phyloP scores from a whole-genome alignment of 108 stramenopile species.

The Parietichytrium sp. region DNA sequence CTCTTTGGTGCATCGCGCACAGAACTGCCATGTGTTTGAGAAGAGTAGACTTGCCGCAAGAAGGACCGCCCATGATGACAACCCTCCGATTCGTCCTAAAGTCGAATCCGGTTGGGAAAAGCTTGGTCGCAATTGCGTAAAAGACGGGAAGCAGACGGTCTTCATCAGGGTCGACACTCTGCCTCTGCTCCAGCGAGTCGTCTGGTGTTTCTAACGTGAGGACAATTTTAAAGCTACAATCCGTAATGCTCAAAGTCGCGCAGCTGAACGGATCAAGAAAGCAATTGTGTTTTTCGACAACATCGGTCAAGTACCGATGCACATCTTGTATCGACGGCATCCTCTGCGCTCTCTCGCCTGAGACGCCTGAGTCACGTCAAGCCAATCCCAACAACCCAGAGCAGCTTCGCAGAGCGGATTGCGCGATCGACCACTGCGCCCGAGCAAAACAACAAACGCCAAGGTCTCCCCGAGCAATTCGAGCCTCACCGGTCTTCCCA shows the following conservation, averaged over 20 bases:
- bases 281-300: background rate
- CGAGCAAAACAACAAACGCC: too few relatives aligned
- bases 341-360: too few relatives aligned
- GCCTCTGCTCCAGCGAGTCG: background rate
- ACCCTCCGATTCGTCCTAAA: background rate
- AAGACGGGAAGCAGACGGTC: constrained; percentile 19
- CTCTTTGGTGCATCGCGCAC: constrained; percentile 8
- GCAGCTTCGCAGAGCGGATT: too few relatives aligned
- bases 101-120: constrained; percentile 17
- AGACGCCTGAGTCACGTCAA: too few relatives aligned
- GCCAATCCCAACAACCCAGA: too few relatives aligned
- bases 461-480: too few relatives aligned
- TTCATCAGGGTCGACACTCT: background rate
- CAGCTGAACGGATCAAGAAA: constrained; percentile 15
- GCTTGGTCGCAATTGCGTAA: background rate
- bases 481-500: too few relatives aligned
- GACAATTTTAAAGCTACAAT: background rate
- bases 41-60: constrained; percentile 16
- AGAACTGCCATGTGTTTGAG: constrained; percentile 29
- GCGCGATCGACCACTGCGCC: too few relatives aligned
- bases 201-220: background rate
- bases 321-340: too few relatives aligned
- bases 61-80: background rate
- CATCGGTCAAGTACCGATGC: too few relatives aligned
- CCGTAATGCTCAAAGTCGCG: background rate